Evolutionary conservation across 2,329 filamentous ascomycete genomes (phyloP), one percentile per base, ranked within the genome.

Genomic region (Zymoseptoria brevis): DNA sequence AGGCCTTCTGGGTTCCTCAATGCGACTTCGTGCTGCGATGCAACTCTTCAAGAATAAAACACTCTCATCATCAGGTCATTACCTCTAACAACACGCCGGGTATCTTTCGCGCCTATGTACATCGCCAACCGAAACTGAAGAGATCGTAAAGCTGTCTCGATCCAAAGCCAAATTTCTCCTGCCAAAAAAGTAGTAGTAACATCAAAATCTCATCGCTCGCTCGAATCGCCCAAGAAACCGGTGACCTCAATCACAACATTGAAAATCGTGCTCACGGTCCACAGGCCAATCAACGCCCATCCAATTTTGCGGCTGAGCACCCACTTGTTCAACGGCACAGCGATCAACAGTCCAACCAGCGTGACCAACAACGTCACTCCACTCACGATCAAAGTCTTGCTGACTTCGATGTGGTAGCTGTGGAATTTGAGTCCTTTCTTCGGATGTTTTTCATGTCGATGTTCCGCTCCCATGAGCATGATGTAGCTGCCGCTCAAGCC

Each of bases 401-500:
- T 90, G 57, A 99, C 87, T 64, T 90, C 83, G 60, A 99, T 89
- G 57, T 85, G 81, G 72, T 96, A 97, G 0, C 89, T 84, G 66
- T 86, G 83, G 72, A 91, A 92, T 57, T 80, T 76, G 58, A 88
- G 74, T 4, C 84, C 81, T 60, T 78, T 76, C 19, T 84, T 78
- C 0, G 89, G 89, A 68, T 93, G 86, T 65, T 87, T 86, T 26
- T 78, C 75, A 61, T 89, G 84, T 56, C 80, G 79, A 62, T 83
- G 80, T 66, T 87, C 83, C 19, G 87, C 88, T 30, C 84, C 81
- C 57, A 82, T 81, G 16, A 95, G 80, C 58, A 89, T 92, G 82
- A 96, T 94, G 72, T 92, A 95, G 48, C 90, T 82, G 16, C 94
- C 94, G 24, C 88, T 89, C 3, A 97, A 79, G n/a, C 94, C 94